Evolutionary conservation across 2,329 filamentous ascomycete species (phyloP), one percentile per base, ranked within the genome.

Genomic region (Trichoderma cornu-damae): DNA sequence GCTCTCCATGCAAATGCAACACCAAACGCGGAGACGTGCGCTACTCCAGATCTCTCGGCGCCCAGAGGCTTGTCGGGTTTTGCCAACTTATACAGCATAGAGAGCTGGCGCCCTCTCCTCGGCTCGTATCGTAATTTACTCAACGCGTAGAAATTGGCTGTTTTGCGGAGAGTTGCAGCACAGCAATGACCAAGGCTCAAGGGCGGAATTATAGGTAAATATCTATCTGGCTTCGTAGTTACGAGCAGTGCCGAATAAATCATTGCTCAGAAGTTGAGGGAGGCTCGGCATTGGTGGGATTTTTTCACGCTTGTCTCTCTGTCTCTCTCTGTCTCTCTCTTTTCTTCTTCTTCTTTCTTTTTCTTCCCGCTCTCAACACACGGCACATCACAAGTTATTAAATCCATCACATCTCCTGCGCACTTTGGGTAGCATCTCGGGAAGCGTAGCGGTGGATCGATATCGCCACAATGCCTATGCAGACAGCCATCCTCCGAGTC

Each of bases 401-500:
- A 48, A 22, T 16, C 4, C 6, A 12, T 6, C 28, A 37, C 3
- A 9, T 46, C 2, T 7, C 22, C 16, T 14, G 24, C 12, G n/a
- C 42, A 46, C 8, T 11, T 12, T 22, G n/a, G 8, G 5, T 12
- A 18, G 47, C 32, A 38, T 38, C 24, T 50, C 7, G 34, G 9
- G 8, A 49, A 6, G 34, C n/a, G 32, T 22, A 26, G 20, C 32
- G 37, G 3, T 6, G n/a, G n/a, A 16, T 9, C 8, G 3, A 9
- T 20, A 34, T 26, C 3, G 28, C n/a, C 20, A 14, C 22, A 37
- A 64, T 64, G 62, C 30, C 61, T 3, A 48, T 61, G 6, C 37
- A 53, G 35, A 53, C 49, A 22, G 68, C 70, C 8, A 68, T 68
- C 56, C 64, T 77, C 38, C 73, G 75, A 56, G 68, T 77, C 53